Evolutionary conservation across 768 basidiomycete species (phyloP).

Genomic region (Collybia sp.): DNA sequence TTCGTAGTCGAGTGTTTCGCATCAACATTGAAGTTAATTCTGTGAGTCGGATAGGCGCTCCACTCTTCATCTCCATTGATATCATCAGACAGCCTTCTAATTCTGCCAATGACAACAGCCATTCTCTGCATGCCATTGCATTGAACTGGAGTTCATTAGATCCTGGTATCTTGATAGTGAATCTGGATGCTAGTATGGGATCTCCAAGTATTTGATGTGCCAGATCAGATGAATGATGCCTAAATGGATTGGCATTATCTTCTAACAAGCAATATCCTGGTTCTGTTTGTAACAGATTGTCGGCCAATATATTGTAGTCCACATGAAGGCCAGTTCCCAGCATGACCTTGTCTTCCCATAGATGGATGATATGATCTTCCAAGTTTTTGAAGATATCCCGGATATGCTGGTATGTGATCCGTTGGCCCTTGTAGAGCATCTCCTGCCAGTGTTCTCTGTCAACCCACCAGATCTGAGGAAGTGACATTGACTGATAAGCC

Average conservation of each 20-base stretch:
- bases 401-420: slow-evolving; percentile 5
- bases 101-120: no score
- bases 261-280: slow-evolving; percentile 17
- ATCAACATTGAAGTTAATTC: no score
- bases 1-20: no score
- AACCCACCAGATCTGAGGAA: slow-evolving; percentile 14
- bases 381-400: slow-evolving; percentile 4
- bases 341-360: slow-evolving; percentile 16
- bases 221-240: no score
- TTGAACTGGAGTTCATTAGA: no score
- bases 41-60: no score
- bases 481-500: slow-evolving; percentile 5
- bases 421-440: slow-evolving; percentile 13
- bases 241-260: slow-evolving; percentile 17
- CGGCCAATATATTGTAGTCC: slow-evolving; percentile 9
- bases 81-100: no score
- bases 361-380: slow-evolving; percentile 5
- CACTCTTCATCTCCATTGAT: no score
- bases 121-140: no score
- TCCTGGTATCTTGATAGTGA: no score
- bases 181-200: no score
- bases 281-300: slow-evolving; percentile 9
- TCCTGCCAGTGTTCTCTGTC: slow-evolving; percentile 6
- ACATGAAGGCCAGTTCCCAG: slow-evolving; percentile 2
- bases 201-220: no score